Conservation (phyloP, 176 grass and related monocot species). For the Rhipidocladum racemiflorum region DNA sequence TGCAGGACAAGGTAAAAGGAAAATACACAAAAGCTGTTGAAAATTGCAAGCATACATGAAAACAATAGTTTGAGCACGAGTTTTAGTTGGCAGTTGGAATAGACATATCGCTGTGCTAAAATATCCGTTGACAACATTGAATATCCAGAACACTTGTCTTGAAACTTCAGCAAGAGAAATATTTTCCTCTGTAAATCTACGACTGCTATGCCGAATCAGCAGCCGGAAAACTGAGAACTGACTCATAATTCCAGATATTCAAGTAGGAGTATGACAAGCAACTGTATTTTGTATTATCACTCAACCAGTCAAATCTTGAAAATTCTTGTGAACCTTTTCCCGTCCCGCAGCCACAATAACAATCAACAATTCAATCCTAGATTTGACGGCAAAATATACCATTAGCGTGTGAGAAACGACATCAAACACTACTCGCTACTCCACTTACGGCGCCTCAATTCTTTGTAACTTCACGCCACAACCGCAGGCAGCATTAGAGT, state of each 20-base stretch:
- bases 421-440: neutral
- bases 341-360: neutral
- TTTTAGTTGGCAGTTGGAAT: neutral
- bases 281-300: neutral
- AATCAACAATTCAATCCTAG: constrained; percentile 7
- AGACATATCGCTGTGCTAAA: neutral
- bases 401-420: neutral
- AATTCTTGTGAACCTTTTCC: neutral
- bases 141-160: neutral
- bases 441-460: constrained; percentile 1
- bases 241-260: neutral
- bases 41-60: neutral
- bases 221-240: neutral
- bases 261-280: constrained; percentile 12
- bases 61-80: neutral
- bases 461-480: neutral
- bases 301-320: constrained; percentile 24
- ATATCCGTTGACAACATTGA: constrained; percentile 18
- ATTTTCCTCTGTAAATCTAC: neutral
- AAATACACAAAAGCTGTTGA: neutral
- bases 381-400: neutral
- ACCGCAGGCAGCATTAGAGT: neutral
- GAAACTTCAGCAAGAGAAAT: constrained; percentile 2
- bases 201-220: neutral
- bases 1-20: neutral